Evolutionary conservation across 371 early-diverging fungal species (phyloP), one percentile per base, ranked within the genome.

Genomic region (Dinochytrium kinnereticum): DNA sequence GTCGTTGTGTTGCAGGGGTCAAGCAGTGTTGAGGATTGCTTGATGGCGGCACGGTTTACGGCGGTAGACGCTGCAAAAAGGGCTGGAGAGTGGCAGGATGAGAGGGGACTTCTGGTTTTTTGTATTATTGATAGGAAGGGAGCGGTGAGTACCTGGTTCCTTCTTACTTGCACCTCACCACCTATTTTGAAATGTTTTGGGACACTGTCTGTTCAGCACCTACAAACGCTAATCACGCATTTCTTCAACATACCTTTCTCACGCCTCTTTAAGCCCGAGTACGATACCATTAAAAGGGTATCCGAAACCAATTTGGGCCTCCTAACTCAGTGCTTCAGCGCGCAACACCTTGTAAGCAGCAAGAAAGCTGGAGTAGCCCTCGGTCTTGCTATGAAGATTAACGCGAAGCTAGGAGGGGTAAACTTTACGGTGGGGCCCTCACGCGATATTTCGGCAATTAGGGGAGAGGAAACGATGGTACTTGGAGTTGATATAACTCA

Each of bases 241-340:
- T n/a, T n/a, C n/a, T n/a, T n/a, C n/a, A n/a, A n/a, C n/a, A n/a
- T n/a, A n/a, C n/a, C 38, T 3, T 36, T 26, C 40, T 30, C 44
- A n/a, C 57, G 30, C 3, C 44, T 50, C 51, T 89, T 88, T 71
- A 80, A 86, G 31, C 86, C 84, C 1, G 79, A 94, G 0, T 99
- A 99, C 83, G 93, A 92, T 69, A 92, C 93, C 74, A 91, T 98
- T 75, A 99, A 99, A 86, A 86, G 93, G 50, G 86, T 92, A 44
- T 89, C 93, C 36, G 98, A 99, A 80, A 95, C 95, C 1, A 86
- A 91, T 19, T 80, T 94, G 49, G 93, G 95, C 37, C 81, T 95
- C 36, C 87, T 92, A 1, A 93, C 97, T 0, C 98, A 98, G 84
- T 98, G 98, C 81, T 80, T 98, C 65, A 90, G 91, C 66, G 79